Base-by-base conservation (phyloP, 345 rosid species). In the Turnera subulata region DNA sequence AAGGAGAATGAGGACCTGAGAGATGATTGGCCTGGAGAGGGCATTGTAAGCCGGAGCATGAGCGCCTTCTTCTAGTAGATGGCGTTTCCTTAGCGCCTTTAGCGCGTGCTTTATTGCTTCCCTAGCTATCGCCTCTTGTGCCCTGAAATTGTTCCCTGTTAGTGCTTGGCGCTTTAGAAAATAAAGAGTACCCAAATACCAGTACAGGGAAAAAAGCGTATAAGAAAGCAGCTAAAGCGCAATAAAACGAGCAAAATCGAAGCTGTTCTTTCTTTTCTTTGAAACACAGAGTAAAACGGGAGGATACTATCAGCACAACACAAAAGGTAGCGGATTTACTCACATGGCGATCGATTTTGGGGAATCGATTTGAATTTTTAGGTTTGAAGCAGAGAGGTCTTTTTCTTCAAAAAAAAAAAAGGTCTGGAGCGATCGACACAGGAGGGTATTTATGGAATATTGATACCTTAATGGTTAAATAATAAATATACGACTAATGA, bases 1-100 rank as follows among this genome's bases (percentile, higher is more conserved):
- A 54, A 32, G 16, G 17, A 29, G 23, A 32, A 40, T 13, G 15
- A 40, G 40, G 35, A 89, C 96, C 88, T 93, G 97, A 65, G 83
- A 78, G 23, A 89, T 74, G 40, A 89, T 59, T n/a, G 99, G 99
- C 48, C 59, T 65, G 39, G 95, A 79, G 69, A 93, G 92, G 62
- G 99, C 99, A 24, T 70, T 73, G 56, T 63, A 62, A 18, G 96
- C 94, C 15, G 99, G 90, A 46, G 78, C 82, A 76, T 89, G 96
- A 74, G 97, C 97, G 46, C 84, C 88, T 84, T 93, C 97, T 66
- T 93, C 99, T 0, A 82, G 65, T 68, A 82, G 84, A 80, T 89
- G 96, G 65, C 99, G 88, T 65, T 80, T 83, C 67, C 83, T 74
- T 21, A 93, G 62, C 66, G 96, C 91, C 74, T 82, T 81, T 58